These are phyloP conservation scores for Alternaria tenuissima DNA, from an alignment of 2,329 filamentous ascomycete genomes.

Conservation along the genomic window DNA sequence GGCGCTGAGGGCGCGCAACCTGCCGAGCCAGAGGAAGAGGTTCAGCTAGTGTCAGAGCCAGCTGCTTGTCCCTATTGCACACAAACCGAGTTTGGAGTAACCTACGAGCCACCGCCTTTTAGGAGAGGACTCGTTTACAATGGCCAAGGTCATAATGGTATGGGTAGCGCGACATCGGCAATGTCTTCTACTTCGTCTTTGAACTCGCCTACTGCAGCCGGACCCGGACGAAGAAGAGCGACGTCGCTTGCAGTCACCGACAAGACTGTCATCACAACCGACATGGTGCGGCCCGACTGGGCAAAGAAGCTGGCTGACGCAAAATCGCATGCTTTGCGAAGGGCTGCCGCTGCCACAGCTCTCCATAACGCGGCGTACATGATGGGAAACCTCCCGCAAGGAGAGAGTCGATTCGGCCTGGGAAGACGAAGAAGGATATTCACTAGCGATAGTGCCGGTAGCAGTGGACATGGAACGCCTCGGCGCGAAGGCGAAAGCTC, in stretches of 20 bases:
- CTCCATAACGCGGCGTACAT: conserved; percentile 94
- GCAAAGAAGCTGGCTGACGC: conserved; percentile 86
- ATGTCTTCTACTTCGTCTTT: conserved; percentile 89
- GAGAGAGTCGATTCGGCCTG: conserved; percentile 60
- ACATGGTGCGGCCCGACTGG: conserved; percentile 94
- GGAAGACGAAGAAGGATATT: conserved; percentile 61
- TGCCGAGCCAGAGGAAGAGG: conserved; percentile 60
- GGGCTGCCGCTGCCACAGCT: conserved; percentile 91
- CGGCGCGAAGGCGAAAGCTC: conserved; percentile 46
- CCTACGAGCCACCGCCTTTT: conserved; percentile 88
- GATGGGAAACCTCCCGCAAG: conserved; percentile 66
- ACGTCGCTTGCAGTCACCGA: conserved; percentile 82
- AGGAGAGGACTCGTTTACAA: conserved; percentile 80
- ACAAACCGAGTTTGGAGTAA: conserved; percentile 94
- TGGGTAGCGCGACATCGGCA: conserved; percentile 68
- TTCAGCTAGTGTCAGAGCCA: conserved; percentile 84
- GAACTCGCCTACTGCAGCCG: conserved; percentile 61
- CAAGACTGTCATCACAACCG: conserved; percentile 88
- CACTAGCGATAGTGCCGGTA: conserved; percentile 55
- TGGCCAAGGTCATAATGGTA: conserved; percentile 59
- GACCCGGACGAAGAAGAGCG: conserved; percentile 64
- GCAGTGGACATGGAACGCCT: conserved; percentile 57
- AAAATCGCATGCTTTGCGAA: conserved; percentile 81
- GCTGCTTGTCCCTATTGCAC: conserved; percentile 95
- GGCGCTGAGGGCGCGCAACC: conserved; percentile 44